Conservation (phyloP, 139 green algal genomes). For the Tetraselmis striata region DNA sequence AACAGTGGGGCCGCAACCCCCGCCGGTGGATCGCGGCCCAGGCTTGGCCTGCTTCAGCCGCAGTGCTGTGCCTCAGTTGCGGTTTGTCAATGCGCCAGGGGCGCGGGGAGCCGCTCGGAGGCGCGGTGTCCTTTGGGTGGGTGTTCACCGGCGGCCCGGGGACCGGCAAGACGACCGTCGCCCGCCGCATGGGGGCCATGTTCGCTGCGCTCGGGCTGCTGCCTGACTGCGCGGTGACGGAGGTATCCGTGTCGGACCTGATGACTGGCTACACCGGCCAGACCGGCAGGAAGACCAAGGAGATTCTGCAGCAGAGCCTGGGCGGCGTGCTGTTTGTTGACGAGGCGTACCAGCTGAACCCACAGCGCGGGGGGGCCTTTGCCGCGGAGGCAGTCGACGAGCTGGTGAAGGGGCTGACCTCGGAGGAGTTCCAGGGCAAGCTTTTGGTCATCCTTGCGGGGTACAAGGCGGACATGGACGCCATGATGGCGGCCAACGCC, state of each 20-base stretch:
- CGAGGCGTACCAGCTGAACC: constrained; percentile 43
- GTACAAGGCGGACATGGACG: constrained; percentile 44
- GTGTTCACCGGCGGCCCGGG: constrained; percentile 16
- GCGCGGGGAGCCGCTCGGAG: not conserved
- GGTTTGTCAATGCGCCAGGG: constrained; percentile 18
- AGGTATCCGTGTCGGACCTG: constrained; percentile 35
- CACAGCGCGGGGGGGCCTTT: not conserved
- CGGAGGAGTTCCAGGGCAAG: constrained; percentile 33
- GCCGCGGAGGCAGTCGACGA: not conserved
- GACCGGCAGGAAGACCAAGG: constrained; percentile 27
- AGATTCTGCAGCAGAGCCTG: constrained; percentile 31
- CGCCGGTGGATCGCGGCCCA: too few species aligned
- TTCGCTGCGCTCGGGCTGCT: constrained; percentile 36
- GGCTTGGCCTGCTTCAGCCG: too few species aligned
- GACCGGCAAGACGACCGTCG: constrained; percentile 47
- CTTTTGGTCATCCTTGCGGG: constrained; percentile 42
- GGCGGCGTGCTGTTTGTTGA: constrained; percentile 45
- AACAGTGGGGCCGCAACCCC: too few species aligned
- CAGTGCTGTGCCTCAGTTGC: too few species aligned
- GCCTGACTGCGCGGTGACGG: constrained; percentile 11
- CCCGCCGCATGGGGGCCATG: constrained; percentile 31
- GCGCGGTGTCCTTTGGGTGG: not conserved
- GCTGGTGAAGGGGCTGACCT: not conserved
- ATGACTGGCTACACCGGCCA: constrained; percentile 36
- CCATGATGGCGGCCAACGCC: constrained; percentile 40